A percentile compares a stretch with the other conserved stretches of the same genome.
These are phyloP conservation scores for Mucuna pruriens DNA, from an alignment of 306 rosid genomes.

Conservation along the genomic window DNA sequence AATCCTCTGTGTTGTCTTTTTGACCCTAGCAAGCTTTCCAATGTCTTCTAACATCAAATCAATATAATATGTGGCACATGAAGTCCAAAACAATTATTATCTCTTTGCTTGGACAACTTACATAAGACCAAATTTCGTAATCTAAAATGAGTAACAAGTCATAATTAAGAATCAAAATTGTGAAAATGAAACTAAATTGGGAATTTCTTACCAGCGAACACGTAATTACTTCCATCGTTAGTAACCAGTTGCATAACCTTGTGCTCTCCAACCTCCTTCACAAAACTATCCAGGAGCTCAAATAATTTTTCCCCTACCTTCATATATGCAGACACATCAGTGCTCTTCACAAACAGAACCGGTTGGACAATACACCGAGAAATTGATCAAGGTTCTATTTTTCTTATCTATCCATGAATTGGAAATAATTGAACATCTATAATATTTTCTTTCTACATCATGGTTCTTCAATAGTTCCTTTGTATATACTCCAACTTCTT, in stretches of 20 bases:
- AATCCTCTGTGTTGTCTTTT: no score
- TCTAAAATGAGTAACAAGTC: conserved; percentile 2
- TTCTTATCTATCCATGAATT: background rate
- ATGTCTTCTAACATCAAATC: background rate
- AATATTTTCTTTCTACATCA: background rate
- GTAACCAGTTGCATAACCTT: background rate
- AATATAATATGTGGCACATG: background rate
- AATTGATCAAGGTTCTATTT: background rate
- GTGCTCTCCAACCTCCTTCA: background rate
- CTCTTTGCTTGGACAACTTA: background rate
- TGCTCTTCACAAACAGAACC: background rate
- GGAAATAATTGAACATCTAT: background rate
- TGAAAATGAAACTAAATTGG: background rate
- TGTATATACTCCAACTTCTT: background rate
- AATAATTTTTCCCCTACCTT: background rate
- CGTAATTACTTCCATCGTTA: background rate
- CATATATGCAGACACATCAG: background rate
- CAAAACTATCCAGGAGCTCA: background rate
- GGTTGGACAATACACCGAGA: background rate
- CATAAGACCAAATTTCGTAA: background rate
- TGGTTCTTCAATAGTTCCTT: background rate
- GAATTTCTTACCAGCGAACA: background rate
- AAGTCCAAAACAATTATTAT: background rate
- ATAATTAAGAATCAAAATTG: background rate
- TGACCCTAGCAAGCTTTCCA: no score